Percentiles rank a stretch among this genome's conserved stretches.
phyloP scores from a whole-genome alignment of 371 early-diverging fungal genomes.

The Actinomortierella wolfii region DNA sequence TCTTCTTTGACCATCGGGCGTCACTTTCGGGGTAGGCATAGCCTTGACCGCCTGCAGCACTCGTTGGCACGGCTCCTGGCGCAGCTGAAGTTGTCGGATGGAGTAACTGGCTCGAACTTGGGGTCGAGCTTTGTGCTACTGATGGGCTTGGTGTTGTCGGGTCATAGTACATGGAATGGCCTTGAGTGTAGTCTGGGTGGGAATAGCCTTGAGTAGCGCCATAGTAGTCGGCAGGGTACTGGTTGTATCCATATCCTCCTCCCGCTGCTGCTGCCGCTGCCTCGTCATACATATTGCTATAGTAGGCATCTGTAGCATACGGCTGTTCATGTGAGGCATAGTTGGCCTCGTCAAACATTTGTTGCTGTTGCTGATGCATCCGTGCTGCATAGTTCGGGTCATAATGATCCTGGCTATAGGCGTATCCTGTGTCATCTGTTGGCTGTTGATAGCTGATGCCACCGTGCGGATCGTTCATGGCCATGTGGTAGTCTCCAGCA shows the following conservation, averaged over 20 bases:
- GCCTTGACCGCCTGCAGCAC: constrained; percentile 2
- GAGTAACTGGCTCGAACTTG: background rate
- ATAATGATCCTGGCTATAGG: no score
- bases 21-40: constrained; percentile 13
- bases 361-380: no score
- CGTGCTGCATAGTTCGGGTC: no score
- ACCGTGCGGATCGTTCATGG: no score
- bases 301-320: no score
- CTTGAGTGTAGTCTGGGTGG: constrained; percentile 4
- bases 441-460: no score
- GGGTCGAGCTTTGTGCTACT: background rate
- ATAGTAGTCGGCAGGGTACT: constrained; percentile 9
- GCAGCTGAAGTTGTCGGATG: background rate
- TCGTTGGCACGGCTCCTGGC: background rate
- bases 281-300: no score
- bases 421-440: no score
- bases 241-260: constrained; percentile 6
- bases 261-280: background rate
- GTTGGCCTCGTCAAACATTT: no score
- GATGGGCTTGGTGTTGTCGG: background rate
- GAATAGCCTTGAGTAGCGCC: constrained; percentile 6
- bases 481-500: no score
- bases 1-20: constrained; percentile 1
- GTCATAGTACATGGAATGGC: constrained; percentile 4
- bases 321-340: no score